Evolutionary conservation across 805 yeast genomes (phyloP), one percentile per base, ranked within the genome.

Genomic region (Sugiyamaella floridensis): DNA sequence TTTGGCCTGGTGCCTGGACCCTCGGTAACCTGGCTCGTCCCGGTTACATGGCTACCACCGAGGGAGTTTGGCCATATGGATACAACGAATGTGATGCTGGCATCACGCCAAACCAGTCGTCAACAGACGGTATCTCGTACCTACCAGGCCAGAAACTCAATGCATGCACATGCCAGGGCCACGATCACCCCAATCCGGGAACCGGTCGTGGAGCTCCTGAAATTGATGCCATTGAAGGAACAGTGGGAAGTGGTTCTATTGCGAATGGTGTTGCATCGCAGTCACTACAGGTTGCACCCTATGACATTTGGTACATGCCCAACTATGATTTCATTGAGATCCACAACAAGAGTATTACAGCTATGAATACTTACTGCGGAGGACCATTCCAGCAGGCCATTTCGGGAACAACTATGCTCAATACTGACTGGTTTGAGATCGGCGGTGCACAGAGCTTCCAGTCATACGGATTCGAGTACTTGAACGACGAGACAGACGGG

Each of bases 1-100:
- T 90, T 58, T 90, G 98, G 98, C 97, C 98, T 1, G 98, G 97
- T 75, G 61, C 88, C 53, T 90, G 97, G 97, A 78, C 96, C 4
- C 75, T 90, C 81, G 97, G 97, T 45, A 90, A 90, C 64, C 74
- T 90, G 58, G 98, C 86, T 26, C 80, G 97, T 61, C 95, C 97
- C 0, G 98, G 98, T 10, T 90, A 80, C 65, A 70, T 81, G 72
- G 88, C 95, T 5, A 75, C 92, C 2, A 81, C 96, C 2, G 95
- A 90, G 22, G 97, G 97, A 55, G 84, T 86, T 26, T 90, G 98
- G 98, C 97, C 98, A 3, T 90, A 89, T 63, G 75, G 92, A 1
- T 90, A 90, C 67, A 84, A 85, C 37, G 67, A 80, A 2, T 90
- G 97, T 70, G 97, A 90, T 72, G 89, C 90, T 2, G 98, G 98